phyloP scores from a whole-genome alignment of 305 asterid species.

The Lippia alba region DNA sequence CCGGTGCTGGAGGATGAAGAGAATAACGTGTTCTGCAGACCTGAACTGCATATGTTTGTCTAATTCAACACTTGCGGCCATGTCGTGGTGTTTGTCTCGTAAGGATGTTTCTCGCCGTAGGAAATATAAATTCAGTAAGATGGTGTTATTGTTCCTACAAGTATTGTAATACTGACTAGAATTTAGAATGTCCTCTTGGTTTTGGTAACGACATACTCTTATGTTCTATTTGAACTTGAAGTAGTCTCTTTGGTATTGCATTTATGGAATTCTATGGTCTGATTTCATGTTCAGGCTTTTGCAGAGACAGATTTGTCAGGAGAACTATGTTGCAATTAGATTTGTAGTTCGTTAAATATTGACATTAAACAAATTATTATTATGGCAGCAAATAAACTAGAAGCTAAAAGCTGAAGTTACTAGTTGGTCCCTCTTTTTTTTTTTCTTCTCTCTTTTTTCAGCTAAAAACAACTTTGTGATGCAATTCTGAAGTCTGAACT shows the following conservation, averaged over 20 bases:
- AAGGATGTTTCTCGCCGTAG: neutral
- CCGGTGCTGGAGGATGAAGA: conserved; percentile 86
- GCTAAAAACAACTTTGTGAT: too few relatives aligned
- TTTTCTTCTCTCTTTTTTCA: too few relatives aligned
- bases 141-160: neutral
- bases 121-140: neutral
- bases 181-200: neutral
- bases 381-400: too few relatives aligned
- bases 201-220: neutral
- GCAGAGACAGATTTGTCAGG: neutral
- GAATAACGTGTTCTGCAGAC: conserved; percentile 52
- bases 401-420: too few relatives aligned
- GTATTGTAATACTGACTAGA: neutral
- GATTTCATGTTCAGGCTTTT: neutral
- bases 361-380: too few relatives aligned
- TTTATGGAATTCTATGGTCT: neutral
- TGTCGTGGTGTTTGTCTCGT: neutral
- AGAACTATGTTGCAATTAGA: neutral
- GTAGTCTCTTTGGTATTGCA: neutral
- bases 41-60: conserved; percentile 49
- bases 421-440: too few relatives aligned
- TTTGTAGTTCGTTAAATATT: neutral
- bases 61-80: conserved; percentile 34
- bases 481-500: too few relatives aligned
- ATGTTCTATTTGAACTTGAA: neutral